Evolutionary conservation across 257 asterid species (phyloP), one percentile per base, ranked within the genome.

Genomic region (Leonotis leonurus): DNA sequence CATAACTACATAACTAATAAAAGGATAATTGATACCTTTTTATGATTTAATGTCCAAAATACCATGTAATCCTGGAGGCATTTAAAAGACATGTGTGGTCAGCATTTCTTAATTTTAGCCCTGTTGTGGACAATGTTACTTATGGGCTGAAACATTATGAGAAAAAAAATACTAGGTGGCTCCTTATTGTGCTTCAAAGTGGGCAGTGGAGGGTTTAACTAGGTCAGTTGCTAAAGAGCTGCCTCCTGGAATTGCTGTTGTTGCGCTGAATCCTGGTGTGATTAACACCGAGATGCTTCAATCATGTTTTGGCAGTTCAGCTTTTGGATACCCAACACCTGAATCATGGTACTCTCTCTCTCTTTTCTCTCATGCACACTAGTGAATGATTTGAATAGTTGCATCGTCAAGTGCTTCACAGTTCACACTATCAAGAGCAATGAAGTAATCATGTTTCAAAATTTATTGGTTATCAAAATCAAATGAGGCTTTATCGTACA

Each of bases 291-390:
- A 88, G 57, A 84, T 91, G 98, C 97, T 91, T 62, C 94, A 84
- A 58, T 84, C 92, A 14, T 91, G 98, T 83, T 91, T 91, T 67
- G 98, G 97, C 64, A 68, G 64, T 78, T 81, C 97, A 54, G 96
- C 97, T 56, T 68, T 88, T 64, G 74, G 72, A 53, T 91, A 91
- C 71, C 94, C 86, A 13, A 75, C 95, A 5, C 95, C 98, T 5
- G 95, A 91, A 59, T 81, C 95, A 67, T 91, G 98, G 98, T 91
- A 80, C n/a, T n/a, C n/a, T n/a, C n/a, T n/a, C n/a, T n/a, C n/a
- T n/a, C n/a, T n/a, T n/a, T n/a, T n/a, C n/a, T n/a, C n/a, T n/a
- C n/a, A n/a, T n/a, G n/a, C n/a, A n/a, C n/a, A n/a, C n/a, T n/a
- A n/a, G n/a, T n/a, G n/a, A n/a, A n/a, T n/a, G n/a, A n/a, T n/a